A percentile compares a stretch with the other conserved stretches of the same genome.
These are phyloP conservation scores for Flaveria robusta DNA, from an alignment of 129 eudicot species.

Conservation along the genomic window DNA sequence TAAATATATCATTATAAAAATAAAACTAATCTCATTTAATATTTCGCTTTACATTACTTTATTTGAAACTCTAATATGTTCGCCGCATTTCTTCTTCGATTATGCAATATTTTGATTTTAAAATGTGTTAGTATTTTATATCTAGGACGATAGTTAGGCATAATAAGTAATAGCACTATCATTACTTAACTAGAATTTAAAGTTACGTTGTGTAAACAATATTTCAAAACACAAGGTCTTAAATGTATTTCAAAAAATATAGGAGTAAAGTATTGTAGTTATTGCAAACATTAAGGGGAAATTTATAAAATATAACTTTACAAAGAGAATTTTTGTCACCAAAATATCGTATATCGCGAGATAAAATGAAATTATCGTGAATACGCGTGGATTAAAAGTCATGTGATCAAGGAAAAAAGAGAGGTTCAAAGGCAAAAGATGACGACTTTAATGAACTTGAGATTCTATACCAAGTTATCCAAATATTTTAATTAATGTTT, in stretches of 20 bases:
- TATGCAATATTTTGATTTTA: neutral
- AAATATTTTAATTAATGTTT: neutral
- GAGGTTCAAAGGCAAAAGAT: conserved; percentile 35
- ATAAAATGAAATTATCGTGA: conserved; percentile 25
- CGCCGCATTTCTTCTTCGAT: no score
- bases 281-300: conserved; percentile 3
- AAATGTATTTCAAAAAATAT: neutral
- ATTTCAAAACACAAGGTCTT: conserved; percentile 7
- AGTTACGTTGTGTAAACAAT: neutral
- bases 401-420: conserved; percentile 31
- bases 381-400: conserved; percentile 42
- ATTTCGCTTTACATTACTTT: neutral
- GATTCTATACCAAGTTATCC: conserved; percentile 32
- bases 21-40: no score
- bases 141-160: neutral
- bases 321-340: conserved; percentile 13
- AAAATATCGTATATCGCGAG: conserved; percentile 19
- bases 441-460: conserved; percentile 27
- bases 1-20: no score
- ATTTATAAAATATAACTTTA: conserved; percentile 10
- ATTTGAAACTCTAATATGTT: no score
- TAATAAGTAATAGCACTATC: neutral
- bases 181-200: neutral
- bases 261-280: neutral
- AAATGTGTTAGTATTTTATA: neutral